A percentile compares a stretch with the other conserved stretches of the same genome.
Conservation (phyloP, 495 filamentous ascomycete genomes). For the Sporormia fimetaria region DNA sequence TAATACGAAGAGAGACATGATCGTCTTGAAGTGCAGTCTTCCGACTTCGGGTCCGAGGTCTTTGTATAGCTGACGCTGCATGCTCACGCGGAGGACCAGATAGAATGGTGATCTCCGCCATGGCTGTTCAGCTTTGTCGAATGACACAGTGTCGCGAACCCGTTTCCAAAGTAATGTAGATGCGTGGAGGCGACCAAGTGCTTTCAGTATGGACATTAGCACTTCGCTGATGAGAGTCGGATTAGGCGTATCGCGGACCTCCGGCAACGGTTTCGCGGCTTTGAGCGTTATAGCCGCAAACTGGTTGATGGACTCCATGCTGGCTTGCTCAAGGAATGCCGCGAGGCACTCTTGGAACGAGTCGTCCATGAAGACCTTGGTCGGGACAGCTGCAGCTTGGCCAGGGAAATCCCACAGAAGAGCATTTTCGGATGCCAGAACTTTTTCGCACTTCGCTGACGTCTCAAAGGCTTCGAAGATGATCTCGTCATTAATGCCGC, state of each 20-base stretch:
- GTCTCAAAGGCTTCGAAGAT: conserved; percentile 49
- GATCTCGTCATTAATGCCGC: conserved; percentile 17
- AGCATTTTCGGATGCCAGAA: conserved; percentile 35
- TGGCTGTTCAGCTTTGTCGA: conserved; percentile 35
- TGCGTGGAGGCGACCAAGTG: conserved; percentile 33
- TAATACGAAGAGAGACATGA: conserved; percentile 39
- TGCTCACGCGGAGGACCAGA: conserved; percentile 47
- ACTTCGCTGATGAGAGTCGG: conserved; percentile 45
- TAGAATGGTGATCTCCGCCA: conserved; percentile 49
- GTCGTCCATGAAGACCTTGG: conserved; percentile 31
- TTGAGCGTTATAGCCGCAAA: conserved; percentile 44
- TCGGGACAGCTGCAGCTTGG: conserved; percentile 34
- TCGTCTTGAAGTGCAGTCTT: conserved; percentile 46
- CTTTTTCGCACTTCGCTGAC: conserved; percentile 39
- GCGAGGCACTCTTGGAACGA: conserved; percentile 41
- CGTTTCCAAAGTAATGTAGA: conserved; percentile 40
- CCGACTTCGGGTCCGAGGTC: conserved; percentile 38
- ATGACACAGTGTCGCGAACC: conserved; percentile 46
- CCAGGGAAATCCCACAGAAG: conserved; percentile 41
- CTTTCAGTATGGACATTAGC: conserved; percentile 47
- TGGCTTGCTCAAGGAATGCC: conserved; percentile 47
- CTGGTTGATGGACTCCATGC: conserved; percentile 41
- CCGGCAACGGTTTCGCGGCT: conserved; percentile 35
- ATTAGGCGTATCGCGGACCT: conserved; percentile 45
- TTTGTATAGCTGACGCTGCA: conserved; percentile 39